Evolutionary conservation across 257 asterid species (phyloP).

Genomic region (Solanum medicagineum): DNA sequence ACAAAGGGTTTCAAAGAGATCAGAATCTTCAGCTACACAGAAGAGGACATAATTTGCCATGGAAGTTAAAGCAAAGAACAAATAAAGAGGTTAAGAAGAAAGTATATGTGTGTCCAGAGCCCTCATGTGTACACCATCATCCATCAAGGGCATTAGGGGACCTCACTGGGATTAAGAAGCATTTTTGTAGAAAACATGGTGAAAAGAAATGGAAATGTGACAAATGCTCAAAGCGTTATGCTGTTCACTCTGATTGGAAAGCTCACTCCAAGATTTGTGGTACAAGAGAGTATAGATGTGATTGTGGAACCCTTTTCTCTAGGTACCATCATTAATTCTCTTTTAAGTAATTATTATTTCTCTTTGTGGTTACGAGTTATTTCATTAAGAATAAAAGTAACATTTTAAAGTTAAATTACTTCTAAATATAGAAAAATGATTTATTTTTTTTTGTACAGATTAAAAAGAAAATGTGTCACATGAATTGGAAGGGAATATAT

Average conservation of each 20-base stretch:
- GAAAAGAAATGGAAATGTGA: constrained; percentile 79
- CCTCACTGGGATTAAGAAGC: constrained; percentile 62
- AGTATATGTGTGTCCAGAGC: constrained; percentile 58
- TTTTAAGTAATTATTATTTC: not conserved
- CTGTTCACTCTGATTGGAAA: constrained; percentile 76
- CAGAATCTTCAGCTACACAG: constrained; percentile 62
- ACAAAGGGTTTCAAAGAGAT: constrained; percentile 67
- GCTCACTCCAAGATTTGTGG: constrained; percentile 81
- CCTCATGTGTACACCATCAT: constrained; percentile 60
- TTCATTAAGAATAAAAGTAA: not conserved
- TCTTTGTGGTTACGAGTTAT: too few relatives aligned
- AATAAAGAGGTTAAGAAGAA: constrained; percentile 41
- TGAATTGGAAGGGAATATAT: too few relatives aligned
- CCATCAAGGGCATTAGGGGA: constrained; percentile 58
- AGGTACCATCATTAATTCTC: constrained; percentile 20
- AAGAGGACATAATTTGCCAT: constrained; percentile 65
- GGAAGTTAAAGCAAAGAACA: constrained; percentile 64
- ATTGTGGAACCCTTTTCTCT: constrained; percentile 69
- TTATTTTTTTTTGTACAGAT: not conserved
- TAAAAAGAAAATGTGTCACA: too few relatives aligned
- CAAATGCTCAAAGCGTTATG: constrained; percentile 59
- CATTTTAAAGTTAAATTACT: not conserved
- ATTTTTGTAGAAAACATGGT: constrained; percentile 57
- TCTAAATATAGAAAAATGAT: not conserved
- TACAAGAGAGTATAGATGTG: constrained; percentile 64